Evolutionary conservation across 306 rosid genomes (phyloP), one percentile per base, ranked within the genome.

Genomic region (Fagus sylvatica): DNA sequence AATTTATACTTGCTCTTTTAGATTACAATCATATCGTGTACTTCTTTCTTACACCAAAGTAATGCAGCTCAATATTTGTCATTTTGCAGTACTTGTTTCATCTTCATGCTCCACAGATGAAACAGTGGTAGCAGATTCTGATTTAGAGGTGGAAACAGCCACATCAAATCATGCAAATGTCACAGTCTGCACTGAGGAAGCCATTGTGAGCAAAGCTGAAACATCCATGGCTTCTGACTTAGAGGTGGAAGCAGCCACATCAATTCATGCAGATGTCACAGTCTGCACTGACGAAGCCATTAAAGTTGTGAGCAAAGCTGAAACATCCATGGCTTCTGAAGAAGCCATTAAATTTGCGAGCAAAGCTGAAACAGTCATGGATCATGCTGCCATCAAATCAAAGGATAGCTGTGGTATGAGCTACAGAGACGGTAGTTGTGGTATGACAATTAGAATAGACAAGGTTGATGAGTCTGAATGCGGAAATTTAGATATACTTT

Each of bases 21-120:
- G 30, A 33, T 34, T 46, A 46, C 51, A 46, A 46, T 46, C 51
- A 46, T 8, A 46, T 46, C 11, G 15, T 2, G 9, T 19, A 56
- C 6, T 56, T 56, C 34, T 19, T 56, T 56, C 4, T 19, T 57
- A 33, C 16, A 17, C 16, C 71, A 37, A 16, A 65, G 41, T 39
- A 66, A 66, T 28, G 57, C 71, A 76, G 51, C 80, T 76, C 70
- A 72, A 53, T 80, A 32, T 56, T 2, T 84, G 66, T 74, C 51
- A 16, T 69, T 71, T 70, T 89, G 94, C 92, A 92, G 98, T 90
- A 72, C 76, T 85, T 72, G 89, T 90, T 70, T 92, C 97, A 82
- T 92, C 97, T 39, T 90, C 97, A 49, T 90, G 97, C 88, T 92
- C 97, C 54, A 89, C 97, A 16, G 97, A 94, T 4, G 97, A 92